Base-by-base conservation (phyloP, 2,329 filamentous ascomycete species). In the Clonostachys rhizophaga region DNA sequence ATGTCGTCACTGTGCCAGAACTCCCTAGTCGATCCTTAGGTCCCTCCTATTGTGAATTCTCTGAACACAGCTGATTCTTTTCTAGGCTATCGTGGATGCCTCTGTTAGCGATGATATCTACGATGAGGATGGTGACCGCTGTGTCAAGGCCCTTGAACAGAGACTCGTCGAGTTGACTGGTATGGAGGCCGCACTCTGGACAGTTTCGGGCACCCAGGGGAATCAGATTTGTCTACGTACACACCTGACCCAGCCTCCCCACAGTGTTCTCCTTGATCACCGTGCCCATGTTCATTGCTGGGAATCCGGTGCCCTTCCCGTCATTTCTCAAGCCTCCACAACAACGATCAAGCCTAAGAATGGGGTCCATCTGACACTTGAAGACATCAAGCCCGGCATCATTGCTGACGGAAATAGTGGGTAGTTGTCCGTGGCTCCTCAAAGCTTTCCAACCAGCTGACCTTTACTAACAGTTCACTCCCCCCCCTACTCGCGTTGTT, bases 401-500 rank as follows among this genome's bases (percentile, higher is more conserved):
- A 58, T 58, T 40, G 50, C 54, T n/a, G 58, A 57, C 45, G 55
- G 53, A 9, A 56, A 60, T 35, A 60, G 57, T 59, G 44, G n/a
- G 57, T 33, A 30, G 9, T 10, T 10, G 9, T 30, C 4, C 3
- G 24, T 30, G 8, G 9, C 44, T 14, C 55, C 44, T 35, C 13
- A 20, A 33, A 8, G 9, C 2, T 17, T 33, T 47, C 34, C 9
- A 12, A n/a, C n/a, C 33, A 14, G 16, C n/a, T 40, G 75, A 79
- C 52, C 67, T 79, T 78, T 2, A 72, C 84, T 85, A 44, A 75
- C 89, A 57, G 78, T 91, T n/a, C 87, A 92, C 62, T 74, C 76
- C 30, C 89, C 86, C 16, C 55, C 89, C 89, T 0, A 95, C 89
- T 0, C 79, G 79, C 43, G 77, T 95, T 34, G 86, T 95, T 51